These are phyloP conservation scores for Amanita molliuscula DNA, from an alignment of 768 basidiomycete species.

Conservation along the genomic window DNA sequence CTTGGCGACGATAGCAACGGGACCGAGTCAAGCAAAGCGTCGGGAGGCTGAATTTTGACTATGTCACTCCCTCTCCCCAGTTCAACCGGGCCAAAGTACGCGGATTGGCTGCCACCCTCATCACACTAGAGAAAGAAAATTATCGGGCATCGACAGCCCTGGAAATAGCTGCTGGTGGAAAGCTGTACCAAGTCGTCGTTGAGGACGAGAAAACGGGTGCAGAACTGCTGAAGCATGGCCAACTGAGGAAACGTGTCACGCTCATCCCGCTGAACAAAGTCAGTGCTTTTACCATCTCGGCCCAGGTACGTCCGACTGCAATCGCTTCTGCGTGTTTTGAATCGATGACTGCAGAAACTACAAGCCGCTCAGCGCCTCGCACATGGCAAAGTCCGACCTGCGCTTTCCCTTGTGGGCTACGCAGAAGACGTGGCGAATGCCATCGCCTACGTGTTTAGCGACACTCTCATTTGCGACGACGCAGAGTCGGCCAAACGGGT, in stretches of 20 bases:
- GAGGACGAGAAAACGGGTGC: conserved; percentile 85
- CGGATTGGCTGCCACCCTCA: conserved; percentile 85
- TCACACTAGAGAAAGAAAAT: conserved; percentile 60
- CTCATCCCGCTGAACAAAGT: conserved; percentile 95
- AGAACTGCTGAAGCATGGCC: conserved; percentile 62
- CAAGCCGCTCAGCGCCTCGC: conserved; percentile 60
- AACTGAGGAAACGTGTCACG: conserved; percentile 80
- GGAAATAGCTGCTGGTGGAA: conserved; percentile 85
- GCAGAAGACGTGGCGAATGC: conserved; percentile 74
- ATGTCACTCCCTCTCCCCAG: conserved; percentile 59
- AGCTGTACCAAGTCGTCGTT: conserved; percentile 89
- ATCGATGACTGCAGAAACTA: conserved; percentile 48
- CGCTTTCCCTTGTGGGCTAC: conserved; percentile 84
- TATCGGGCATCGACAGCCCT: conserved; percentile 80
- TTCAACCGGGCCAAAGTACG: conserved; percentile 87
- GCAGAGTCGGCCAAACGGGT: conserved; percentile 78
- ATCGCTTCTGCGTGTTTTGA: neutral
- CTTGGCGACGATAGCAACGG: conserved; percentile 36
- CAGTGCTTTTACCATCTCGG: conserved; percentile 38
- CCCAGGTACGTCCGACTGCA: conserved; percentile 26
- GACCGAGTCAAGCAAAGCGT: conserved; percentile 60
- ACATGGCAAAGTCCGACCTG: conserved; percentile 72
- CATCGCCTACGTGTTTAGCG: conserved; percentile 89
- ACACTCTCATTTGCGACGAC: conserved; percentile 87
- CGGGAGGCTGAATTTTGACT: conserved; percentile 74